Conservation (phyloP, 495 filamentous ascomycete species). For the Trichoderma erinaceum region DNA sequence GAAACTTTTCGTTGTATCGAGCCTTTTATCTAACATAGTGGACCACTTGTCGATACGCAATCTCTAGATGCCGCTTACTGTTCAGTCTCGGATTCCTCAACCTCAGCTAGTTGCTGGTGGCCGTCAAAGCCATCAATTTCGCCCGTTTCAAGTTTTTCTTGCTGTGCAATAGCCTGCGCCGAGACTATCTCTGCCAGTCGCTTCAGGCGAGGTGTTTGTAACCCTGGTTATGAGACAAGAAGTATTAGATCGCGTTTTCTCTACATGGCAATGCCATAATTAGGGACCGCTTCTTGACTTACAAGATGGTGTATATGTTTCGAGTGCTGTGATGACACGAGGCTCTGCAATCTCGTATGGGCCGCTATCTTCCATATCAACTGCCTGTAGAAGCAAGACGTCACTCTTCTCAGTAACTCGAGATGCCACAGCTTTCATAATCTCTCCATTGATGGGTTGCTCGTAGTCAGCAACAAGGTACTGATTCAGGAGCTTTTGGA, state of each 20-base stretch:
- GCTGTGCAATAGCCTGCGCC: constrained; percentile 87
- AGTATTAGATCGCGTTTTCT: constrained; percentile 16
- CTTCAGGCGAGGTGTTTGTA: constrained; percentile 92
- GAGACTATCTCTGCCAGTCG: constrained; percentile 96
- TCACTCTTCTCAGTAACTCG: constrained; percentile 98
- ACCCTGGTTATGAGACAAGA: constrained; percentile 48
- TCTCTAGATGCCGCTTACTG: constrained; percentile 25
- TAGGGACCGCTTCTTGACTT: constrained; percentile 31
- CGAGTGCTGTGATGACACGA: constrained; percentile 87
- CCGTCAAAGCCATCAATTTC: constrained; percentile 33
- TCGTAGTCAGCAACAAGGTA: constrained; percentile 99
- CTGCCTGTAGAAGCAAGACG: constrained; percentile 81
- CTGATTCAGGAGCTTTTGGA: constrained; percentile 97
- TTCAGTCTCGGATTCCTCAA: constrained; percentile 33
- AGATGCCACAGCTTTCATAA: constrained; percentile 98
- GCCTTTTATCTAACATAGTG: not conserved
- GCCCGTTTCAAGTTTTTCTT: constrained; percentile 67
- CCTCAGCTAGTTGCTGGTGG: constrained; percentile 37
- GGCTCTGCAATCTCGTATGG: constrained; percentile 99
- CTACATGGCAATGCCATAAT: not conserved
- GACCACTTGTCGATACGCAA: constrained; percentile 16
- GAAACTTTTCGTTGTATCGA: not conserved
- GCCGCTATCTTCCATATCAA: constrained; percentile 99
- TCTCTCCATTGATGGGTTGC: constrained; percentile 98
- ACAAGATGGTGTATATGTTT: constrained; percentile 97